phyloP scores from a whole-genome alignment of 2,329 filamentous ascomycete species.

The Podosphaera aphanis region DNA sequence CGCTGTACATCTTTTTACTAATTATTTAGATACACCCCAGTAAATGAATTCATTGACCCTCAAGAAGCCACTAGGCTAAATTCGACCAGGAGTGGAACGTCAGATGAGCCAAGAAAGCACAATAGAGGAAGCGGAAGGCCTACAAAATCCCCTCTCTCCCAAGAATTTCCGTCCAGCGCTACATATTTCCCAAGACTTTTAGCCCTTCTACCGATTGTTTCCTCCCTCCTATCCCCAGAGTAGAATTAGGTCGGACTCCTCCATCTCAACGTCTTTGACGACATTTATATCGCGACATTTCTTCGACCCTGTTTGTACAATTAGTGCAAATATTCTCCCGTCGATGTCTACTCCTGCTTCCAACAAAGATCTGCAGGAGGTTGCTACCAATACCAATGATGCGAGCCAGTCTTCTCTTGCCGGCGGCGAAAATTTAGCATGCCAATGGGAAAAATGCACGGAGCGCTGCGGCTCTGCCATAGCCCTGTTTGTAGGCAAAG shows the following conservation, averaged over 20 bases:
- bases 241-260: background rate
- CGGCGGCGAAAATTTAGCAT: slow-evolving; percentile 17
- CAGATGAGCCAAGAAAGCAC: slow-evolving; percentile 1
- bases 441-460: slow-evolving; percentile 20
- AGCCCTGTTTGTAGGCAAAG: slow-evolving; percentile 18
- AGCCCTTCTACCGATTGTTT: background rate
- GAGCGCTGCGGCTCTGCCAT: slow-evolving; percentile 19
- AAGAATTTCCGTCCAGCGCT: background rate
- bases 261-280: background rate
- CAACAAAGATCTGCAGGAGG: slow-evolving; percentile 7
- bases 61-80: background rate
- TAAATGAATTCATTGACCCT: background rate
- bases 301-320: background rate
- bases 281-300: background rate
- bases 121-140: slow-evolving; percentile 1
- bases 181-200: background rate
- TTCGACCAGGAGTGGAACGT: slow-evolving; percentile 1
- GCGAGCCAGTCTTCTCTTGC: background rate
- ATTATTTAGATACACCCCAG: background rate
- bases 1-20: background rate
- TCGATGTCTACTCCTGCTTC: slow-evolving; percentile 6
- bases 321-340: background rate
- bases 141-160: slow-evolving; percentile 1
- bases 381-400: slow-evolving; percentile 5
- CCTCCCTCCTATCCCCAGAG: background rate